Percentiles rank a stretch among this genome's conserved stretches.
These are phyloP conservation scores for Gryganskiella cystojenkinii DNA, from an alignment of 192 early-diverging fungal genomes.

Conservation along the genomic window DNA sequence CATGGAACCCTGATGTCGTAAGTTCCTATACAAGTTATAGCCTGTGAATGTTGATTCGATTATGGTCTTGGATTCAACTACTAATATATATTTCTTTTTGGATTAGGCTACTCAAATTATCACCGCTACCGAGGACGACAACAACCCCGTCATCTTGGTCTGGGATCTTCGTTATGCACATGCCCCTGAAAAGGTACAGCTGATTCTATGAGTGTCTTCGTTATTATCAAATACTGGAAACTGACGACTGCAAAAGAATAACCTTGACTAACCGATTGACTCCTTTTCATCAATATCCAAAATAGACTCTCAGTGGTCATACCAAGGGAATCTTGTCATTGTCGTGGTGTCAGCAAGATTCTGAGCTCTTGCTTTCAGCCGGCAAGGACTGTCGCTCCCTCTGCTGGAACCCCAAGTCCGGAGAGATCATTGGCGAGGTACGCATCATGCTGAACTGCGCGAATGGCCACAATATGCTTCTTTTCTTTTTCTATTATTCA, in stretches of 20 bases:
- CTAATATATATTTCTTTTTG: constrained; percentile 2
- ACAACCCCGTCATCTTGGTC: constrained; percentile 84
- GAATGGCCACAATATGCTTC: not conserved
- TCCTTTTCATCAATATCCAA: too few species aligned
- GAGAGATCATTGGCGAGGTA: constrained; percentile 87
- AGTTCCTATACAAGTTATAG: too few species aligned
- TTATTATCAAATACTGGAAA: too few species aligned
- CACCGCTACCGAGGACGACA: constrained; percentile 93
- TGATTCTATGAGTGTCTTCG: not conserved
- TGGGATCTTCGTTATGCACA: constrained; percentile 98
- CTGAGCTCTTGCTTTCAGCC: constrained; percentile 90
- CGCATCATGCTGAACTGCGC: not conserved
- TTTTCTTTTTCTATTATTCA: not conserved
- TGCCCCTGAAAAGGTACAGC: constrained; percentile 81
- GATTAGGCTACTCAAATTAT: constrained; percentile 90
- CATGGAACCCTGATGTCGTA: constrained; percentile 93
- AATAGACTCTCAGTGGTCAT: constrained; percentile 83
- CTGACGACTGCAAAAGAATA: too few species aligned
- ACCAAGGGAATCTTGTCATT: constrained; percentile 91
- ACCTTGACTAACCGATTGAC: too few species aligned
- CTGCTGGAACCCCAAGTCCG: constrained; percentile 90
- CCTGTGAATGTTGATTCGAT: too few species aligned
- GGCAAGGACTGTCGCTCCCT: constrained; percentile 96
- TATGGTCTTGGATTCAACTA: too few species aligned
- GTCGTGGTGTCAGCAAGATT: constrained; percentile 95